These are phyloP conservation scores for Pythium plurisporium DNA, from an alignment of 352 stramenopile genomes.

Conservation along the genomic window DNA sequence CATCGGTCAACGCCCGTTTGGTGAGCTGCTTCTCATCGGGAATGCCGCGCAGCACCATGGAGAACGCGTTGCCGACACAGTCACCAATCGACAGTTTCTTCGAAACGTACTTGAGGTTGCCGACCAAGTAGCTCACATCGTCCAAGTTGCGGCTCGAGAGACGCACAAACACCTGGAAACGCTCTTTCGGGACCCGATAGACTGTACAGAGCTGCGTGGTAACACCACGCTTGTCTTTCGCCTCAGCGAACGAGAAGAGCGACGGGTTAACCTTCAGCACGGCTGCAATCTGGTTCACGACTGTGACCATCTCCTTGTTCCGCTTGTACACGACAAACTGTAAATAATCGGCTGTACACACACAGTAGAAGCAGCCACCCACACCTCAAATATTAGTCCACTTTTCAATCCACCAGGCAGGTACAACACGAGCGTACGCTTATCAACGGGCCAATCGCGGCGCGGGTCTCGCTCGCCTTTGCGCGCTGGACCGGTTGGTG, in stretches of 20 bases:
- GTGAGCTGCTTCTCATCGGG: slow-evolving; percentile 48
- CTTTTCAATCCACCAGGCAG: too few relatives aligned
- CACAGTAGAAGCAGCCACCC: not conserved
- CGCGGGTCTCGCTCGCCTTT: slow-evolving; percentile 55
- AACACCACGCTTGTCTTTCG: slow-evolving; percentile 96
- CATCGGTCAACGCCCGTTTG: slow-evolving; percentile 23
- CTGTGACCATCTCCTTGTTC: slow-evolving; percentile 91
- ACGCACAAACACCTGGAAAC: slow-evolving; percentile 43
- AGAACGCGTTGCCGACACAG: slow-evolving; percentile 92
- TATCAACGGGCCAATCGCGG: slow-evolving; percentile 65
- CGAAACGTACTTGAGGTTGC: slow-evolving; percentile 89
- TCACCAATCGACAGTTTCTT: slow-evolving; percentile 84
- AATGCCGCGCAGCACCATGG: slow-evolving; percentile 91
- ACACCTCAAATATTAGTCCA: not conserved
- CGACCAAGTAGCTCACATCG: slow-evolving; percentile 83
- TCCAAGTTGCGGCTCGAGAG: slow-evolving; percentile 39
- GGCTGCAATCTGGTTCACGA: slow-evolving; percentile 74
- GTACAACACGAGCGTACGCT: slow-evolving; percentile 26
- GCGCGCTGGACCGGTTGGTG: slow-evolving; percentile 28
- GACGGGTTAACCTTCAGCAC: slow-evolving; percentile 60
- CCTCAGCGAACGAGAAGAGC: slow-evolving; percentile 90
- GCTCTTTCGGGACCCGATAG: slow-evolving; percentile 69
- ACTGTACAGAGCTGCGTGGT: slow-evolving; percentile 95
- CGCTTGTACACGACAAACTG: slow-evolving; percentile 97
- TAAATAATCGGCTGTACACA: slow-evolving; percentile 80